Base-by-base conservation (phyloP, 495 filamentous ascomycete species). In the Barbatosphaeria neglecta region DNA sequence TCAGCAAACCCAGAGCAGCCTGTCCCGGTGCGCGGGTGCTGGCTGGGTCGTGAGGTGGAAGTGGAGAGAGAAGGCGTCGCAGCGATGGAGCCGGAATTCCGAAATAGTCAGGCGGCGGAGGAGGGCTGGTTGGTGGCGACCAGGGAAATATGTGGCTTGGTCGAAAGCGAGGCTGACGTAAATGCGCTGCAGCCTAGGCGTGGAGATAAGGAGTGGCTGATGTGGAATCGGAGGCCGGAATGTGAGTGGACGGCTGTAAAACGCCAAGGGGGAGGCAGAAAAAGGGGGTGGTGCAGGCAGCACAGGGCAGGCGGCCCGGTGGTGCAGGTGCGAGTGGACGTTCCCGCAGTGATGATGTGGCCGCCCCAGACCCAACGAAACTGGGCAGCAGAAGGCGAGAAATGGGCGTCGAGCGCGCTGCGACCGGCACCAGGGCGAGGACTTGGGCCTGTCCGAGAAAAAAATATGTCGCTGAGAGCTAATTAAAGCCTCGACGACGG, bases 101-200 rank as follows among this genome's bases (percentile, higher is more conserved):
- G 39, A 19, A 23, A 41, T 2, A 4, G 38, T 10, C 16, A 41
- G 38, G 18, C 17, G 38, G 10, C 38, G 19, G 16, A 41, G 22
- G n/a, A 48, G 19, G 20, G 17, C 25, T 24, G 11, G 24, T 49
- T 53, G 55, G 53, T 50, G 54, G 44, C 50, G 40, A 42, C 52
- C 50, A 48, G 53, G 54, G 42, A n/a, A n/a, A n/a, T 40, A 52
- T 51, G 44, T 56, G 59, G 53, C 50, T 49, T 37, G 50, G 37
- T 25, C 37, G 27, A 48, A 52, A n/a, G 48, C 61, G 41, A 54
- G 50, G 62, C 64, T 67, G 64, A 67, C 64, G 64, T 65, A 67
- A 56, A 50, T 43, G 50, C 47, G 56, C 44, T 56, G 57, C 58
- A 55, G 55, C 54, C 58, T 46, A 50, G 48, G 54, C 58, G 52